phyloP scores from a whole-genome alignment of 805 yeast species.

The Brettanomyces anomalus region DNA sequence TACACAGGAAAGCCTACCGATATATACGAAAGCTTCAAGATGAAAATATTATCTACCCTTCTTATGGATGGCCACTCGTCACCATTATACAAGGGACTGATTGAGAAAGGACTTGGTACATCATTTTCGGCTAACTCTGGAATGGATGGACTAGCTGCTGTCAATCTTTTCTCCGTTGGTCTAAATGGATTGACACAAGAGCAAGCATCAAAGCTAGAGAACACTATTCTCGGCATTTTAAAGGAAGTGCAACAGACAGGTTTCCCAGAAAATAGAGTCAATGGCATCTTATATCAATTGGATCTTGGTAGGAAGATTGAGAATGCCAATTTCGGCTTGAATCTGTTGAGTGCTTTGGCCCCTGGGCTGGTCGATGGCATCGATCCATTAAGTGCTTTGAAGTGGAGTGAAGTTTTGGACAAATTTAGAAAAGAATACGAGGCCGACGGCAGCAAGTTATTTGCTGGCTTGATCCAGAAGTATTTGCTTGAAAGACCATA shows the following conservation, averaged over 20 bases:
- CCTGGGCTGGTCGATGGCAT: conserved; percentile 79
- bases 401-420: conserved; percentile 51
- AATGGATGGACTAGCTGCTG: conserved; percentile 69
- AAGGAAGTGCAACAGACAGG: conserved; percentile 32
- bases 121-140: conserved; percentile 88
- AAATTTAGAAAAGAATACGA: conserved; percentile 56
- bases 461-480: conserved; percentile 49
- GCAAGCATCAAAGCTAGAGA: conserved; percentile 38
- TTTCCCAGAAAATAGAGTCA: conserved; percentile 53
- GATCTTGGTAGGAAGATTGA: conserved; percentile 81
- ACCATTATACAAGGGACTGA: conserved; percentile 75
- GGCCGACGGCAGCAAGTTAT: conserved; percentile 43
- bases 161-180: conserved; percentile 76
- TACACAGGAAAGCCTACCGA: conserved; percentile 65
- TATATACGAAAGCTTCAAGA: conserved; percentile 58
- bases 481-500: conserved; percentile 45
- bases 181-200: conserved; percentile 59
- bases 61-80: conserved; percentile 89
- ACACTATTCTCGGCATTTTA: conserved; percentile 39
- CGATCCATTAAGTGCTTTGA: conserved; percentile 64
- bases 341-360: conserved; percentile 60
- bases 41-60: conserved; percentile 62
- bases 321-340: conserved; percentile 84
- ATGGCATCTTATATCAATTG: conserved; percentile 81
- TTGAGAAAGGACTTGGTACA: conserved; percentile 77